These are phyloP conservation scores for Saccharomycopsis fermentans DNA, from an alignment of 805 yeast genomes.

Conservation along the genomic window DNA sequence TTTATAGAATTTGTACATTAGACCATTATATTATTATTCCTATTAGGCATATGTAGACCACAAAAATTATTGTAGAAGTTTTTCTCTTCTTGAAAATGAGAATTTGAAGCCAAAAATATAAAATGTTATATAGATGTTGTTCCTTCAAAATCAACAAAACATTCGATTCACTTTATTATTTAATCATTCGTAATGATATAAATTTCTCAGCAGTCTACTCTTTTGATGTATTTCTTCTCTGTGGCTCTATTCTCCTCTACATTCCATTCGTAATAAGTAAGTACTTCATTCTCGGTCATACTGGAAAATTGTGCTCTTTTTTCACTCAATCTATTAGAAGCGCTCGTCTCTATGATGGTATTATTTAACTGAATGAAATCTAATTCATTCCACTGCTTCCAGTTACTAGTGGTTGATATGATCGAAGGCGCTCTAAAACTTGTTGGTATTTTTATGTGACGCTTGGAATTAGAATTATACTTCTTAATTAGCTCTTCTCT, in stretches of 20 bases:
- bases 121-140: too few species aligned
- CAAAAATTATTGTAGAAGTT: too few species aligned
- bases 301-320: constrained; percentile 2
- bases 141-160: too few species aligned
- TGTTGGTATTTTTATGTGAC: constrained; percentile 11
- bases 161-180: too few species aligned
- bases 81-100: too few species aligned
- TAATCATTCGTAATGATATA: too few species aligned
- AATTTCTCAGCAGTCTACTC: too few species aligned
- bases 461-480: constrained; percentile 13
- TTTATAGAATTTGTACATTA: neutral
- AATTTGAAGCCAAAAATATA: too few species aligned
- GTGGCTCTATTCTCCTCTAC: neutral
- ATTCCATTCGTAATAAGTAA: constrained; percentile 12
- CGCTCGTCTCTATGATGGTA: constrained; percentile 1
- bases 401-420: constrained; percentile 1
- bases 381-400: constrained; percentile 17
- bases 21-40: neutral
- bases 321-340: neutral
- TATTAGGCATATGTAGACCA: too few species aligned
- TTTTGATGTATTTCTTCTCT: constrained; percentile 2
- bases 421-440: constrained; percentile 8
- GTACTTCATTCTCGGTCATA: constrained; percentile 2
- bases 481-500: constrained; percentile 10
- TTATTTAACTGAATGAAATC: constrained; percentile 16